These are phyloP conservation scores for Cochlearia excelsa DNA, from an alignment of 345 rosid genomes.

Conservation along the genomic window DNA sequence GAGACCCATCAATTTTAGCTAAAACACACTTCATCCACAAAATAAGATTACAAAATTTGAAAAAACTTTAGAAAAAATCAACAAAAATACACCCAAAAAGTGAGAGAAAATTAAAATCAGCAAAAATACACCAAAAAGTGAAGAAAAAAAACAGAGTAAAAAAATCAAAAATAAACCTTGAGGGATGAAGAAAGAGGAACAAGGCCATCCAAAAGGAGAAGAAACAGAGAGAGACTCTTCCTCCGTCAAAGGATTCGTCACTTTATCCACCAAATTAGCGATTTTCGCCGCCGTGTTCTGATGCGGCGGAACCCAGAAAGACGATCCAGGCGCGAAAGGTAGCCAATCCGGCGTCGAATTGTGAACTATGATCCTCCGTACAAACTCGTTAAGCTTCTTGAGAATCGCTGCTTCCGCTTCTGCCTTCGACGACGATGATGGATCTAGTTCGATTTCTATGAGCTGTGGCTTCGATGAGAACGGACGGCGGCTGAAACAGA, in stretches of 20 bases:
- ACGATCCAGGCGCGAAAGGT: slow-evolving; percentile 46
- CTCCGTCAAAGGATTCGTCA: slow-evolving; percentile 35
- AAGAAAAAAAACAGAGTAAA: not conserved
- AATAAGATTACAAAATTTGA: not conserved
- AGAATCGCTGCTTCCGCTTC: slow-evolving; percentile 32
- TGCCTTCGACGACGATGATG: slow-evolving; percentile 22
- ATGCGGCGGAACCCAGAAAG: slow-evolving; percentile 50
- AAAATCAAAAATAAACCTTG: slow-evolving; percentile 18
- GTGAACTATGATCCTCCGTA: slow-evolving; percentile 38
- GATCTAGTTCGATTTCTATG: slow-evolving; percentile 32
- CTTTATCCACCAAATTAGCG: slow-evolving; percentile 29
- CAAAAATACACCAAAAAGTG: not conserved
- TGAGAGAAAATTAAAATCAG: too few species aligned
- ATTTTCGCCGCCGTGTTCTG: slow-evolving; percentile 24
- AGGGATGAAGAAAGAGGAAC: slow-evolving; percentile 37
- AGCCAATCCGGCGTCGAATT: slow-evolving; percentile 53
- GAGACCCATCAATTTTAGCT: slow-evolving; percentile 7
- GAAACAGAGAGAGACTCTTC: slow-evolving; percentile 39
- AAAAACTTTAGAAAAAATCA: too few species aligned
- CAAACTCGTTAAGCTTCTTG: slow-evolving; percentile 39
- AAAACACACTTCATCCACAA: not conserved
- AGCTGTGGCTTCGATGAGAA: slow-evolving; percentile 27
- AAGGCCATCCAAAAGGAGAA: slow-evolving; percentile 47
- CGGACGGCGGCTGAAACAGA: slow-evolving; percentile 25
- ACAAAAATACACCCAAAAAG: too few species aligned